Base-by-base conservation (phyloP, 1,284 basidiomycete species). In the Pascua guehoae region DNA sequence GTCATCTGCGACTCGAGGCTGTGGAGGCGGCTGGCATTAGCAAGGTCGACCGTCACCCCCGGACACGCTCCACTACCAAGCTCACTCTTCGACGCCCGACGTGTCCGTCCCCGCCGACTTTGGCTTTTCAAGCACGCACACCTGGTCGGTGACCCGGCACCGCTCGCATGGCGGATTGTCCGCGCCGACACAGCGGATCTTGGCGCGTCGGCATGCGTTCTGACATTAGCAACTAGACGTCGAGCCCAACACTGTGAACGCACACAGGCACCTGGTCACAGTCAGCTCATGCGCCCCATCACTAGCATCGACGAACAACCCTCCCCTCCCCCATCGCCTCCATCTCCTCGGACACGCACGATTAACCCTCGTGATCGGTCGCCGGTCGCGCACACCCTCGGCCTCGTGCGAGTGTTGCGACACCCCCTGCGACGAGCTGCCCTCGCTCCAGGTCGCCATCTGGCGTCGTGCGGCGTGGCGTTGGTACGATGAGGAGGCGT, bases 101-200 rank as follows among this genome's bases (percentile, higher is more conserved):
- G 46, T 48, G 18, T 40, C 51, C 47, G 51, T 14, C n/a, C 88
- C 24, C 24, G 24, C 24, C 24, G 24, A 32, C 24, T 32, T 51
- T 87, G 87, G 89, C 66, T 91, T 91, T 73, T 91, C 89, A 66
- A 91, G 89, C 37, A 91, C 80, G 78, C 89, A 91, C 52, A 89
- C 88, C 14, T 89, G 79, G 9, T 87, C 86, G 32, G 86, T 85
- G 64, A 88, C 86, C 46, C 87, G 82, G 74, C 89, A 92, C 39
- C 89, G 84, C 69, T 87, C 84, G 77, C 89, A 92, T 18, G 89
- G 89, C 40, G 89, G 89, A 64, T 88, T 88, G 72, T 91, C 89
- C 32, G 89, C 89, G 3, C 88, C 66, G 16, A 68, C 63, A 54
- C 70, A 72, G 10, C 70, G 58, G 88, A 77, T 91, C 88, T 70